A percentile compares a stretch with the other conserved stretches of the same genome.
These are phyloP conservation scores for Hericium rajendrae DNA, from an alignment of 768 basidiomycete genomes.

Conservation along the genomic window DNA sequence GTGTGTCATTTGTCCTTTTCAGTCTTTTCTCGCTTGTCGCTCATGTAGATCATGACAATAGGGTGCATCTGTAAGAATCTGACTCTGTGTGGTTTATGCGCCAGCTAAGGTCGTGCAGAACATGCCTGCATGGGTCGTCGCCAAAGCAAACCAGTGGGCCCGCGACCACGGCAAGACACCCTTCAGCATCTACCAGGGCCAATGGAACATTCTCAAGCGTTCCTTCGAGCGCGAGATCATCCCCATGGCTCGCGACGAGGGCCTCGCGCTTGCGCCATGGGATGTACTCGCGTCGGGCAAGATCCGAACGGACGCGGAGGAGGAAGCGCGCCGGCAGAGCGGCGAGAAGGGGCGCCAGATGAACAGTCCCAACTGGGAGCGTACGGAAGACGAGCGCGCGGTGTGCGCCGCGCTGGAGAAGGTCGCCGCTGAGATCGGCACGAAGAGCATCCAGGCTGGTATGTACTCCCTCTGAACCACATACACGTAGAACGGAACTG, in stretches of 20 bases:
- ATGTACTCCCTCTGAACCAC: background rate
- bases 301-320: constrained; percentile 29
- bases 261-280: constrained; percentile 32
- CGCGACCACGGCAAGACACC: constrained; percentile 28
- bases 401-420: constrained; percentile 5
- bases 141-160: constrained; percentile 30
- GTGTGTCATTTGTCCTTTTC: constrained; percentile 1
- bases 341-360: constrained; percentile 26
- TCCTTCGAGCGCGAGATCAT: constrained; percentile 37
- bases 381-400: background rate
- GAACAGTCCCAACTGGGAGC: background rate
- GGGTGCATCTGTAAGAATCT: background rate
- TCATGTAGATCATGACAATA: background rate
- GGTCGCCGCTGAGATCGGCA: constrained; percentile 28
- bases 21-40: background rate
- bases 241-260: constrained; percentile 20
- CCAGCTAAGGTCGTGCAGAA: constrained; percentile 9
- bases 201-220: constrained; percentile 23
- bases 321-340: constrained; percentile 18
- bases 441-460: constrained; percentile 17
- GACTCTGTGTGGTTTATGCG: background rate
- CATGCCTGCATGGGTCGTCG: constrained; percentile 28
- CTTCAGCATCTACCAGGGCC: constrained; percentile 34
- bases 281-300: constrained; percentile 29
- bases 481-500: background rate